phyloP scores from a whole-genome alignment of 2,329 filamentous ascomycete species.

The Colletotrichum eleusines region DNA sequence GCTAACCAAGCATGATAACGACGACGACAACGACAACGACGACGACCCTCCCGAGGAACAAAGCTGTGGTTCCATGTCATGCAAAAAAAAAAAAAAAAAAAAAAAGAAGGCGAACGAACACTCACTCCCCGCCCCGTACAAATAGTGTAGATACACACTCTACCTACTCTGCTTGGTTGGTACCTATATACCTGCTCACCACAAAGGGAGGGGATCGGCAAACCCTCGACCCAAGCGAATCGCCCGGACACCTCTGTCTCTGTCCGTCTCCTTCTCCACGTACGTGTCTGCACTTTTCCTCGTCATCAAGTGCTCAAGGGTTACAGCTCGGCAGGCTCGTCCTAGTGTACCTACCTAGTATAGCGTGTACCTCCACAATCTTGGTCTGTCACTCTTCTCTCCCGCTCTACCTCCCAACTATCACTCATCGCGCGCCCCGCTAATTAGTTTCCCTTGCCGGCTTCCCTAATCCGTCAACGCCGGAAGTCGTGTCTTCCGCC shows the following conservation, averaged over 20 bases:
- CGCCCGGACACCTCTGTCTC: no score
- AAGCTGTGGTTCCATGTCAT: neutral
- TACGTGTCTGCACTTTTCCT: neutral
- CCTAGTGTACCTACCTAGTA: no score
- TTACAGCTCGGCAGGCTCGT: neutral
- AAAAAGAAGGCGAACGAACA: no score
- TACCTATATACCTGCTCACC: neutral
- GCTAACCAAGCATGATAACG: neutral
- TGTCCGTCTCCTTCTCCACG: neutral
- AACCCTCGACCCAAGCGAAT: neutral
- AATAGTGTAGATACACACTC: neutral
- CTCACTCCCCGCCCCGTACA: neutral
- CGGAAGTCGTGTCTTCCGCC: constrained; percentile 1
- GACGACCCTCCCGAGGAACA: neutral
- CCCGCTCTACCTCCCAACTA: neutral
- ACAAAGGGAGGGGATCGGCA: neutral
- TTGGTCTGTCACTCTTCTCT: neutral
- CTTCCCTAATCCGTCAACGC: constrained; percentile 7
- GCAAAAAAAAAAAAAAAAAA: constrained; percentile 10
- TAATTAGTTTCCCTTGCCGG: constrained; percentile 5
- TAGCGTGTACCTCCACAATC: no score
- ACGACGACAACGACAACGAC: neutral
- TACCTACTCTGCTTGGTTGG: no score
- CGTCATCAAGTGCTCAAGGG: constrained; percentile 4
- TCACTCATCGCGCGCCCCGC: constrained; percentile 13